Conservation (phyloP, 306 rosid species). For the Clitoria ternatea region DNA sequence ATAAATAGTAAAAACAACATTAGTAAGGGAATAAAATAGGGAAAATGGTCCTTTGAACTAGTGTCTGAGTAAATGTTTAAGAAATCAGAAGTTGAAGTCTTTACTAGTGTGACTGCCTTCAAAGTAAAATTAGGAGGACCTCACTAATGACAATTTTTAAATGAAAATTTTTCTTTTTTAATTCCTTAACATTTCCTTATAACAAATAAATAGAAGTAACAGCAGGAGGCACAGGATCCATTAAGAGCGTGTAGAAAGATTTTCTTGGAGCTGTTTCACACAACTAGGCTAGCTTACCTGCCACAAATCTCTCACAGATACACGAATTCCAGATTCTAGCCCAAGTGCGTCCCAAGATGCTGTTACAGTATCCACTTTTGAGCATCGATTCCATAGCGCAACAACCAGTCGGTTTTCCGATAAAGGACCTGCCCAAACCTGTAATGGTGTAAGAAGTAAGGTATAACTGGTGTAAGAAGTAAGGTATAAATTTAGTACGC, state of each 20-base stretch:
- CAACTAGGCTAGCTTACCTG: constrained; percentile 49
- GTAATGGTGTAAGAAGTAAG: constrained; percentile 12
- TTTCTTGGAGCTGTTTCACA: not conserved
- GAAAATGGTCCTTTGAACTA: too few relatives aligned
- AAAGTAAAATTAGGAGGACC: too few relatives aligned
- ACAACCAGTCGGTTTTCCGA: constrained; percentile 59
- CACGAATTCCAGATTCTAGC: constrained; percentile 50
- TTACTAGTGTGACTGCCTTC: too few relatives aligned
- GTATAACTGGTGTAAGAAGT: constrained; percentile 7
- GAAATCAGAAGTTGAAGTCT: too few relatives aligned
- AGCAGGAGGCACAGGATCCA: not conserved
- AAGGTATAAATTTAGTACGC: not conserved
- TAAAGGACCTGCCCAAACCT: constrained; percentile 99
- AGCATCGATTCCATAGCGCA: constrained; percentile 91
- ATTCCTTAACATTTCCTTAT: too few relatives aligned
- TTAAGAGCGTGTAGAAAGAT: constrained; percentile 1
- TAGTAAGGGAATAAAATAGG: not conserved
- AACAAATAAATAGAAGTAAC: not conserved
- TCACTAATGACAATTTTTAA: too few relatives aligned
- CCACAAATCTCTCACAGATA: constrained; percentile 87
- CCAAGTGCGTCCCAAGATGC: constrained; percentile 70
- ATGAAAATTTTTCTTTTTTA: too few relatives aligned
- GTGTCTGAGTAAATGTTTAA: too few relatives aligned
- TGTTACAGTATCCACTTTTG: constrained; percentile 46
- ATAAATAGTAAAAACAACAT: not conserved